These are phyloP conservation scores for Neurospora sp. DNA, from an alignment of 495 filamentous ascomycete genomes.

Conservation along the genomic window DNA sequence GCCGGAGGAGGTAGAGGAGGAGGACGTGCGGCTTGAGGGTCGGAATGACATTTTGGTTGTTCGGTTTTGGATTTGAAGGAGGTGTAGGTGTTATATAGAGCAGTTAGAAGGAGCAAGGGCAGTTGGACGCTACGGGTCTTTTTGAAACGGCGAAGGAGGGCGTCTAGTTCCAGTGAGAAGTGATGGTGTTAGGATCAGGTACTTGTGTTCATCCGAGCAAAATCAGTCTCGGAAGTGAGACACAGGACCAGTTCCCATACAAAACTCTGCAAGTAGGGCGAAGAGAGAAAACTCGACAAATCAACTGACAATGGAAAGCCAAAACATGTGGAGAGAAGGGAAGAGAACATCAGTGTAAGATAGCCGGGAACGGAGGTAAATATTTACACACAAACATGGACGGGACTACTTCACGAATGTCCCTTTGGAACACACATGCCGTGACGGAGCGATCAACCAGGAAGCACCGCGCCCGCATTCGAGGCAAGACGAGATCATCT, in stretches of 20 bases:
- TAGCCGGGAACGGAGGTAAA: not conserved
- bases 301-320: not conserved
- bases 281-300: not conserved
- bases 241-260: not conserved
- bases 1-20: slow-evolving; percentile 6
- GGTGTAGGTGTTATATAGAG: not conserved
- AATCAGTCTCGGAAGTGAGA: not conserved
- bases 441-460: not conserved
- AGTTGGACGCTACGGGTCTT: not conserved
- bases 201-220: not conserved
- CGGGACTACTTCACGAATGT: not conserved
- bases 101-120: not conserved
- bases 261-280: not conserved
- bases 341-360: not conserved
- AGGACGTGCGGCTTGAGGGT: slow-evolving; percentile 3
- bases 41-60: not conserved
- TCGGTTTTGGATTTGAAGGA: not conserved
- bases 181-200: not conserved
- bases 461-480: not conserved
- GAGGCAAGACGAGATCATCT: not conserved
- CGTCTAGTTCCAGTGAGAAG: not conserved
- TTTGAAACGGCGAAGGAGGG: not conserved
- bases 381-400: not conserved
- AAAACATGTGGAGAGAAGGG: not conserved
- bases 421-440: not conserved